phyloP scores from a whole-genome alignment of 768 basidiomycete genomes.

The Lactifluus piperatus region DNA sequence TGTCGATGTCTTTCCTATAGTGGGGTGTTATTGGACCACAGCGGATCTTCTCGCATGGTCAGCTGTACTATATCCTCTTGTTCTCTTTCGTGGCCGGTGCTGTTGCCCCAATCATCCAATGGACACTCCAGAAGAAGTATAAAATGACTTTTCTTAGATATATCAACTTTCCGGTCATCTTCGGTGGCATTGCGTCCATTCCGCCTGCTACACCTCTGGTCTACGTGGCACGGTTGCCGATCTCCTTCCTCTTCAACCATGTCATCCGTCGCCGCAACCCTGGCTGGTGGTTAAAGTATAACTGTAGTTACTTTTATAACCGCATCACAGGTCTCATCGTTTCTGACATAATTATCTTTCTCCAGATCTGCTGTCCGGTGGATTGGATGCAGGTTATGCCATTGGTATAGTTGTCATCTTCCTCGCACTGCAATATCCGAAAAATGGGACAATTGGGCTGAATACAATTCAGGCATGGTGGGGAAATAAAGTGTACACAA shows the following conservation, averaged over 20 bases:
- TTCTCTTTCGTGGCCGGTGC: constrained; percentile 75
- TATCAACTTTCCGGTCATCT: constrained; percentile 47
- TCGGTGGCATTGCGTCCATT: constrained; percentile 33
- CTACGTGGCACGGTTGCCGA: constrained; percentile 31
- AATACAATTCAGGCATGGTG: constrained; percentile 54
- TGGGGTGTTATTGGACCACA: constrained; percentile 70
- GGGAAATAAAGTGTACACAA: too few relatives aligned
- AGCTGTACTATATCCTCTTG: constrained; percentile 29
- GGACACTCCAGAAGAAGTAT: constrained; percentile 30
- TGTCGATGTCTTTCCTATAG: not conserved
- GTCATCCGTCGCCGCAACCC: constrained; percentile 32
- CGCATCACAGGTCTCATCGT: too few relatives aligned
- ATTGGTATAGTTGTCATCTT: not conserved
- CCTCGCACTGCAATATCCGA: too few relatives aligned
- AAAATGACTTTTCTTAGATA: constrained; percentile 35
- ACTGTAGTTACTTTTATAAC: constrained; percentile 21
- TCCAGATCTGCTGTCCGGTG: constrained; percentile 32
- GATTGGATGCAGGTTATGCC: constrained; percentile 24
- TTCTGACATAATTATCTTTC: not conserved
- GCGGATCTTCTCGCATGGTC: constrained; percentile 23
- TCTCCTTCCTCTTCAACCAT: constrained; percentile 32
- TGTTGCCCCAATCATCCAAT: constrained; percentile 48
- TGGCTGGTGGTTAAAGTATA: constrained; percentile 34
- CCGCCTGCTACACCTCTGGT: constrained; percentile 37
- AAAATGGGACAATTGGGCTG: too few relatives aligned